A percentile compares a stretch with the other conserved stretches of the same genome.
Evolutionary conservation across 805 yeast species (phyloP).

Genomic region (Ogataea trehaloabstinens): DNA sequence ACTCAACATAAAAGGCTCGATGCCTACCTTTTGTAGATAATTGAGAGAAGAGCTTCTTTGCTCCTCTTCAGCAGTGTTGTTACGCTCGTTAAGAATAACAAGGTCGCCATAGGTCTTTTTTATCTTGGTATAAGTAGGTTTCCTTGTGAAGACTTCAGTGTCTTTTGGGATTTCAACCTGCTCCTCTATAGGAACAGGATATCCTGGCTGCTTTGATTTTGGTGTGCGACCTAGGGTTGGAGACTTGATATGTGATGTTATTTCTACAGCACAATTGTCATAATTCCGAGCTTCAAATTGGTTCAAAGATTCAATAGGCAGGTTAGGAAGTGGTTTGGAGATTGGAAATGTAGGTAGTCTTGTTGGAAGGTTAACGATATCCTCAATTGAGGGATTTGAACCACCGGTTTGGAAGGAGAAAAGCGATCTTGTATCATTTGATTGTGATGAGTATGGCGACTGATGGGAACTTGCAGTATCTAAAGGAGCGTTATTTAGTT

Average conservation of each 20-base stretch:
- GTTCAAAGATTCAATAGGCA: slow-evolving; percentile 23
- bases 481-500: neutral
- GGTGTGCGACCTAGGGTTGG: neutral
- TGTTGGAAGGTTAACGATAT: neutral
- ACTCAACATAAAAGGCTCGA: slow-evolving; percentile 28
- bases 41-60: slow-evolving; percentile 20
- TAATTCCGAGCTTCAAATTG: slow-evolving; percentile 26
- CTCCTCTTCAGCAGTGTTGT: slow-evolving; percentile 9
- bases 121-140: slow-evolving; percentile 13
- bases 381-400: neutral
- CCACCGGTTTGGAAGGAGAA: slow-evolving; percentile 14
- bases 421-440: slow-evolving; percentile 12
- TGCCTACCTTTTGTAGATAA: slow-evolving; percentile 22
- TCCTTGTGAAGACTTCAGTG: slow-evolving; percentile 25
- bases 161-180: slow-evolving; percentile 19
- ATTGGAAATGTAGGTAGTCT: slow-evolving; percentile 4
- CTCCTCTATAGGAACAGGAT: neutral
- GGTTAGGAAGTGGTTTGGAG: slow-evolving; percentile 19
- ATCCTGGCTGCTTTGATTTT: slow-evolving; percentile 2
- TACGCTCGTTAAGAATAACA: slow-evolving; percentile 6
- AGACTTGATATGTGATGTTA: neutral
- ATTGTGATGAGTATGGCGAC: slow-evolving; percentile 1
- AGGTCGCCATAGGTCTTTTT: slow-evolving; percentile 15
- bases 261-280: neutral
- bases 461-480: slow-evolving; percentile 4